Conservation (phyloP, 805 yeast species). For the Hanseniaspora vineae region DNA sequence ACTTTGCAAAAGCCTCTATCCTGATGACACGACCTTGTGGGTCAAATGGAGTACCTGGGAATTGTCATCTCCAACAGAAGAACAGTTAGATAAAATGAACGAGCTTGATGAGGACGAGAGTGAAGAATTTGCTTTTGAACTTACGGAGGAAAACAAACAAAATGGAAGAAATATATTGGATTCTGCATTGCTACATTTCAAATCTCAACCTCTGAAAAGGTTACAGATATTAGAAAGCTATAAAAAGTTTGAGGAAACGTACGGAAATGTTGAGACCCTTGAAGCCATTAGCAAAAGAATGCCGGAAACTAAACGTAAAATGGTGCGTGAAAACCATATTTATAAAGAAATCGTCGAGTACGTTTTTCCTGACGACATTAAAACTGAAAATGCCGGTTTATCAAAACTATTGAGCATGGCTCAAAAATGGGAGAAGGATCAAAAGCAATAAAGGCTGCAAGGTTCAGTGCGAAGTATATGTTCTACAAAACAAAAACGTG, state of each 20-base stretch:
- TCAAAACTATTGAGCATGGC: slow-evolving; percentile 34
- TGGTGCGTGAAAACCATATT: slow-evolving; percentile 25
- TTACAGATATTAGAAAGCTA: slow-evolving; percentile 45
- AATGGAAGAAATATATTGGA: slow-evolving; percentile 46
- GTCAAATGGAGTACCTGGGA: slow-evolving; percentile 61
- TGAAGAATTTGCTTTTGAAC: slow-evolving; percentile 35
- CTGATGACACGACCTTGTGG: slow-evolving; percentile 35
- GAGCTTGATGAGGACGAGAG: slow-evolving; percentile 24
- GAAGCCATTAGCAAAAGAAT: slow-evolving; percentile 30
- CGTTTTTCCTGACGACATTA: slow-evolving; percentile 52
- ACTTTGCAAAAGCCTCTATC: slow-evolving; percentile 23
- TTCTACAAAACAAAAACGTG: no score
- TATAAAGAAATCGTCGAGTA: slow-evolving; percentile 48
- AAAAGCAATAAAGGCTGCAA: neutral
- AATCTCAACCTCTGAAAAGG: slow-evolving; percentile 32
- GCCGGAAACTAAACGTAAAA: slow-evolving; percentile 37
- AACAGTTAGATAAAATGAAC: slow-evolving; percentile 32
- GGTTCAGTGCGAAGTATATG: no score
- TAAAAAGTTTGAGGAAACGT: slow-evolving; percentile 46
- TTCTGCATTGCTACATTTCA: slow-evolving; percentile 36
- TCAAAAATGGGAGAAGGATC: slow-evolving; percentile 32
- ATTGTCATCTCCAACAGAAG: slow-evolving; percentile 44
- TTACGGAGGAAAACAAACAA: slow-evolving; percentile 36
- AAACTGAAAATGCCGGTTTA: slow-evolving; percentile 11
- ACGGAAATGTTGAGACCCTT: slow-evolving; percentile 38